Evolutionary conservation across 441 rosid species (phyloP).

Genomic region (Macaranga tanarius): DNA sequence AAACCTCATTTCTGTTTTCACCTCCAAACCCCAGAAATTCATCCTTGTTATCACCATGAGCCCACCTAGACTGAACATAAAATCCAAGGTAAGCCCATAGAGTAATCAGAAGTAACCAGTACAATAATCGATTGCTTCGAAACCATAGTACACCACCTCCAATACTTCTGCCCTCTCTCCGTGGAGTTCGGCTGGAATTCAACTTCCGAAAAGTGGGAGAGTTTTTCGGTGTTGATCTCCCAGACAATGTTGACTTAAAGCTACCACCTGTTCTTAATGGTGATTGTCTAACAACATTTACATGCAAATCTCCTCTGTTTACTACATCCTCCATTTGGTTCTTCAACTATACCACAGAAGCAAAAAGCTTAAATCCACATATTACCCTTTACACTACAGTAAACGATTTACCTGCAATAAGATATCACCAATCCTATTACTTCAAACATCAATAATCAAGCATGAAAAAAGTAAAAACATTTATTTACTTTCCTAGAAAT

Average conservation of each 20-base stretch:
- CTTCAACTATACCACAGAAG: conserved; percentile 18
- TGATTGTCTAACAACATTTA: conserved; percentile 45
- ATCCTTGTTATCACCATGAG: conserved; percentile 78
- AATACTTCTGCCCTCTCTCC: conserved; percentile 67
- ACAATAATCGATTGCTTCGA: conserved; percentile 64
- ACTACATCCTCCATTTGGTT: conserved; percentile 52
- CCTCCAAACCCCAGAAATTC: conserved; percentile 68
- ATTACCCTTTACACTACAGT: conserved; percentile 1
- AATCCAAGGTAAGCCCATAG: conserved; percentile 94
- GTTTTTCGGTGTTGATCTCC: conserved; percentile 68
- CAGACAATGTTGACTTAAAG: conserved; percentile 63
- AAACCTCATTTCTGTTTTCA: conserved; percentile 33
- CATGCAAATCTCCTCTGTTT: conserved; percentile 46
- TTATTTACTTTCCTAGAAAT: neutral
- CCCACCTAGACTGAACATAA: conserved; percentile 95
- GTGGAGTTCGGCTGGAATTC: conserved; percentile 72
- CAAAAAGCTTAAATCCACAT: conserved; percentile 16
- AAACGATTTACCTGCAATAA: conserved; percentile 16
- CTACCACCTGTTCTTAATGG: conserved; percentile 58
- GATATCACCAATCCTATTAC: conserved; percentile 1
- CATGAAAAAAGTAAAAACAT: neutral
- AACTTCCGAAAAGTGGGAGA: conserved; percentile 66
- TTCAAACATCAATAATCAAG: neutral
- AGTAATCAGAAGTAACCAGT: conserved; percentile 88
- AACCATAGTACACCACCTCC: conserved; percentile 65